Conservation (phyloP, 768 basidiomycete species). For the Boletellus ananiceps region DNA sequence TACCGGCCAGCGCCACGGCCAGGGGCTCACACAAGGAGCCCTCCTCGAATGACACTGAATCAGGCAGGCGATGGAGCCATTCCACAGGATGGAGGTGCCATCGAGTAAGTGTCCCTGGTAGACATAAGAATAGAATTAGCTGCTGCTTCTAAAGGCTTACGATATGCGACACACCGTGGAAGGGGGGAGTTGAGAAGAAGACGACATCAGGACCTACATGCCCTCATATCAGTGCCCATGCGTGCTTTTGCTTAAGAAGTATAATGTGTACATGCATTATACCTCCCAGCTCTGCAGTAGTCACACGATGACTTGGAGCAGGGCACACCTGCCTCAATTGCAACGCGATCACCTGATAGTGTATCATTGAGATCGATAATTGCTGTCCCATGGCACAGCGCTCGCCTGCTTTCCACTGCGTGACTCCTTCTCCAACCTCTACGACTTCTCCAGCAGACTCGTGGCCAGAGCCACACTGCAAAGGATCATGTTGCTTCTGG, state of each 20-base stretch:
- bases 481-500: neutral
- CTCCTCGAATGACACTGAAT: constrained; percentile 59
- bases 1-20: constrained; percentile 62
- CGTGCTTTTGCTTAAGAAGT: too few species aligned
- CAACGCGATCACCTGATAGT: constrained; percentile 55
- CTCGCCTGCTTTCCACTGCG: constrained; percentile 57
- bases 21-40: constrained; percentile 65
- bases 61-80: constrained; percentile 64
- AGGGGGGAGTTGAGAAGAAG: constrained; percentile 70
- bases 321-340: constrained; percentile 66
- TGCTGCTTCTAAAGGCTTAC: neutral
- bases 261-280: constrained; percentile 49
- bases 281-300: constrained; percentile 57
- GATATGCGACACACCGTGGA: constrained; percentile 42
- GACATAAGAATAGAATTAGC: neutral
- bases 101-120: constrained; percentile 54
- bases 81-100: constrained; percentile 66
- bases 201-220: constrained; percentile 40
- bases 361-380: constrained; percentile 2
- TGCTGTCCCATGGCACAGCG: neutral
- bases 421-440: constrained; percentile 62
- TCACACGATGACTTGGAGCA: constrained; percentile 60
- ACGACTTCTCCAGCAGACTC: constrained; percentile 67
- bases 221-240: constrained; percentile 1
- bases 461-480: constrained; percentile 63